Conservation (phyloP, 2,329 filamentous ascomycete species). For the Plenodomus biglobosus region DNA sequence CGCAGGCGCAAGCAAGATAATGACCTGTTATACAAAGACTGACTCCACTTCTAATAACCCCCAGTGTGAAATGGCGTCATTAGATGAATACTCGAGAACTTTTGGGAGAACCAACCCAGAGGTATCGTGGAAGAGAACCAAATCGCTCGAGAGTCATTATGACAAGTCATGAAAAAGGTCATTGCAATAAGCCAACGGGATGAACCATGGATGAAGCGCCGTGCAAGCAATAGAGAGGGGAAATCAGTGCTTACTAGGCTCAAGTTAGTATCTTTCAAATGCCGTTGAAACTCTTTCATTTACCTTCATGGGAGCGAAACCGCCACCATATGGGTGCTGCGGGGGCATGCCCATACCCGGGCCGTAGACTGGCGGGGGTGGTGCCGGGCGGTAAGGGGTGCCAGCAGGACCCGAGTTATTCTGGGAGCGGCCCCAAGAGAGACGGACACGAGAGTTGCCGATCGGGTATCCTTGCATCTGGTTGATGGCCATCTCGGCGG, state of each 20-base stretch:
- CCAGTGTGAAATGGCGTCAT: constrained; percentile 39
- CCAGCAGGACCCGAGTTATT: constrained; percentile 98
- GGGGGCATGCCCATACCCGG: constrained; percentile 69
- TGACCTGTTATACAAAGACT: constrained; percentile 45
- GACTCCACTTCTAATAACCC: constrained; percentile 19
- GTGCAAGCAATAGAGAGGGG: constrained; percentile 38
- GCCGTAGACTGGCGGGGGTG: constrained; percentile 70
- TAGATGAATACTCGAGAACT: constrained; percentile 42
- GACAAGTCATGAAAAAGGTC: constrained; percentile 42
- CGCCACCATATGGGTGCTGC: constrained; percentile 55
- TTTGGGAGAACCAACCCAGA: constrained; percentile 42
- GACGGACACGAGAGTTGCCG: constrained; percentile 93
- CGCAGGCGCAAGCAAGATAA: constrained; percentile 29
- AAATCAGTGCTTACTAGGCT: constrained; percentile 44
- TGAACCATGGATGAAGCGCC: constrained; percentile 39
- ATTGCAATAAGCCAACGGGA: constrained; percentile 41
- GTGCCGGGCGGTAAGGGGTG: constrained; percentile 94
- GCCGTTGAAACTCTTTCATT: constrained; percentile 2
- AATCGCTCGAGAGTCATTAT: constrained; percentile 43
- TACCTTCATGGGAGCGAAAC: constrained; percentile 68
- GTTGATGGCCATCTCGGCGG: constrained; percentile 99
- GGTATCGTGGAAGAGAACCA: constrained; percentile 37
- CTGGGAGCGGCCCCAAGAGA: constrained; percentile 97
- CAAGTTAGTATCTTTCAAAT: not conserved
- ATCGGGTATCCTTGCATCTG: constrained; percentile 99